Percentiles rank a stretch among this genome's conserved stretches.
phyloP scores from a whole-genome alignment of 2,329 filamentous ascomycete genomes.

The Hypoxylon sp. region DNA sequence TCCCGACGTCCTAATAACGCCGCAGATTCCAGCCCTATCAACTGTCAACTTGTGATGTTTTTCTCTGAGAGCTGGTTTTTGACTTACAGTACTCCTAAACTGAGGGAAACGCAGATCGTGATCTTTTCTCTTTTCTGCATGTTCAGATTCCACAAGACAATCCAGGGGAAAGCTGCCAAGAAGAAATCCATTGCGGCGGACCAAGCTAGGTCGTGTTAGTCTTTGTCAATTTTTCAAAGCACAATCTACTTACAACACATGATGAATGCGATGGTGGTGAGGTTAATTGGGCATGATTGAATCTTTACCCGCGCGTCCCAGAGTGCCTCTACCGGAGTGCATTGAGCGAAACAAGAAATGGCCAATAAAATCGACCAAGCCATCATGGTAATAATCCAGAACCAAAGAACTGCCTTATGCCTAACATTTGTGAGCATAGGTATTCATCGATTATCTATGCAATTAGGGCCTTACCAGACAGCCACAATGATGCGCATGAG shows the following conservation, averaged over 20 bases:
- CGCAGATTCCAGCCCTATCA: constrained; percentile 40
- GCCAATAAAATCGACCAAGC: constrained; percentile 30
- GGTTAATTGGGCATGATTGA: constrained; percentile 29
- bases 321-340: constrained; percentile 35
- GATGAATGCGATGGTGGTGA: constrained; percentile 39
- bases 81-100: constrained; percentile 42
- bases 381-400: constrained; percentile 44
- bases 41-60: background rate
- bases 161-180: constrained; percentile 40
- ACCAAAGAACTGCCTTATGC: constrained; percentile 43
- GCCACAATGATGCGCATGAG: constrained; percentile 40
- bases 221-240: background rate
- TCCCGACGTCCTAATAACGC: constrained; percentile 35
- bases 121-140: constrained; percentile 42
- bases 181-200: constrained; percentile 46
- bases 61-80: background rate
- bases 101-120: constrained; percentile 40
- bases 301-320: constrained; percentile 34
- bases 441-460: background rate
- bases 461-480: constrained; percentile 20
- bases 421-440: constrained; percentile 10
- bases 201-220: constrained; percentile 35
- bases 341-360: constrained; percentile 39
- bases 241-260: constrained; percentile 40
- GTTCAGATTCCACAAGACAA: constrained; percentile 41